Conservation (phyloP, 169 alveolate species). For the Plasmodium billcollinsi region DNA sequence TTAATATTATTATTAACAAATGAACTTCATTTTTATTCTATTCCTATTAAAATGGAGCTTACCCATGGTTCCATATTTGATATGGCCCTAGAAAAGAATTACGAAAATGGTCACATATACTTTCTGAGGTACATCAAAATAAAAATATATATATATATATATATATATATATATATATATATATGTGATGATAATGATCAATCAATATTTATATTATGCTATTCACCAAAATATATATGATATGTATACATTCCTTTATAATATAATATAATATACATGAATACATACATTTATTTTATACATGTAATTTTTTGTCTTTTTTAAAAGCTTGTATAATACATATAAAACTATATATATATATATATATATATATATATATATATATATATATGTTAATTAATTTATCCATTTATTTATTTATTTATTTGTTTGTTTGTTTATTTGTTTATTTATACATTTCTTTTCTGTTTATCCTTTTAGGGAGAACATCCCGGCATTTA, state of each 20-base stretch:
- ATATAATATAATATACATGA: background rate
- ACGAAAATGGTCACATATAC: slow-evolving; percentile 63
- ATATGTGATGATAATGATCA: background rate
- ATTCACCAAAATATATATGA: background rate
- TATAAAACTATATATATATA: background rate
- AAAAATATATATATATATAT: no score
- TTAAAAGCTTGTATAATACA: background rate
- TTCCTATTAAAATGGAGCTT: slow-evolving; percentile 56
- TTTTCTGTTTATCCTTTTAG: slow-evolving; percentile 29
- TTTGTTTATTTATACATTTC: background rate
- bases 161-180: no score
- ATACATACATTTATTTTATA: background rate
- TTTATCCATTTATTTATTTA: background rate
- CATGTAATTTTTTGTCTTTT: no score
- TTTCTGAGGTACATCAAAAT: slow-evolving; percentile 40
- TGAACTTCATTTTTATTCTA: slow-evolving; percentile 40
- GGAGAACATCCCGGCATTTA: slow-evolving; percentile 67
- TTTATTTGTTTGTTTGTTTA: no score
- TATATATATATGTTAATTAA: background rate
- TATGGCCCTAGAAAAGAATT: slow-evolving; percentile 54
- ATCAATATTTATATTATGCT: background rate
- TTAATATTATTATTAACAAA: slow-evolving; percentile 43
- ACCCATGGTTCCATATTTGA: slow-evolving; percentile 25
- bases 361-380: background rate
- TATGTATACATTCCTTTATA: background rate